Conservation (phyloP, 2,329 filamentous ascomycete species). For the Sporothrix euskadiensis region DNA sequence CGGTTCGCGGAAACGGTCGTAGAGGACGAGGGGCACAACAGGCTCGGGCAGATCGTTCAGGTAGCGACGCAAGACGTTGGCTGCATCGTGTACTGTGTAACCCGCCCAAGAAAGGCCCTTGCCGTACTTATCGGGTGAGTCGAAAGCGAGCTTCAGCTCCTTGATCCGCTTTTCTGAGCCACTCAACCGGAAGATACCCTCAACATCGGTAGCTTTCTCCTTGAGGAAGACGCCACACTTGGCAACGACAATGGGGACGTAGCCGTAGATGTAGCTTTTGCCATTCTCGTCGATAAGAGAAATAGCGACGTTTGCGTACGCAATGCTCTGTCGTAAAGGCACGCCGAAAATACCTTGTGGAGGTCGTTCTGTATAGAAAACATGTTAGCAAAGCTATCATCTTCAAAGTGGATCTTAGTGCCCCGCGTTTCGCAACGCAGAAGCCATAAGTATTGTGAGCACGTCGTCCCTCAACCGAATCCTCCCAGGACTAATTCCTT, state of each 20-base stretch:
- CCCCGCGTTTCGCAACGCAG: not conserved
- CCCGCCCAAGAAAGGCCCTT: constrained; percentile 97
- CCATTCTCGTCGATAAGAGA: constrained; percentile 90
- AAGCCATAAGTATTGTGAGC: not conserved
- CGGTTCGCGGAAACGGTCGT: constrained; percentile 86
- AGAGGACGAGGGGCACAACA: constrained; percentile 91
- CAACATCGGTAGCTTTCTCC: constrained; percentile 93
- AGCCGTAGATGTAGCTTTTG: constrained; percentile 96
- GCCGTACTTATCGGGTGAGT: constrained; percentile 91
- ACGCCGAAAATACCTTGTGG: constrained; percentile 88
- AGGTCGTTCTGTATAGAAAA: constrained; percentile 44
- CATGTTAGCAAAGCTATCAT: not conserved
- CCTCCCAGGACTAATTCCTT: constrained; percentile 24
- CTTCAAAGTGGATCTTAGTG: not conserved
- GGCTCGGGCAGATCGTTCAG: constrained; percentile 95
- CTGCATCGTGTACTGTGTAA: constrained; percentile 97
- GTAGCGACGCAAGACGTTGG: constrained; percentile 92
- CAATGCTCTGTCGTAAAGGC: constrained; percentile 89
- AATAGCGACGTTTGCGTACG: constrained; percentile 97
- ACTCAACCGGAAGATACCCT: constrained; percentile 94
- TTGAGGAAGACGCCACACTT: constrained; percentile 98
- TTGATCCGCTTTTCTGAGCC: constrained; percentile 98
- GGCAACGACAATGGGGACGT: constrained; percentile 96
- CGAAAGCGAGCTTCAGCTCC: constrained; percentile 86
- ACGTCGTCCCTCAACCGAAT: not conserved